Conservation (phyloP, 805 yeast species). For the Pichia rugopelliculosa region DNA sequence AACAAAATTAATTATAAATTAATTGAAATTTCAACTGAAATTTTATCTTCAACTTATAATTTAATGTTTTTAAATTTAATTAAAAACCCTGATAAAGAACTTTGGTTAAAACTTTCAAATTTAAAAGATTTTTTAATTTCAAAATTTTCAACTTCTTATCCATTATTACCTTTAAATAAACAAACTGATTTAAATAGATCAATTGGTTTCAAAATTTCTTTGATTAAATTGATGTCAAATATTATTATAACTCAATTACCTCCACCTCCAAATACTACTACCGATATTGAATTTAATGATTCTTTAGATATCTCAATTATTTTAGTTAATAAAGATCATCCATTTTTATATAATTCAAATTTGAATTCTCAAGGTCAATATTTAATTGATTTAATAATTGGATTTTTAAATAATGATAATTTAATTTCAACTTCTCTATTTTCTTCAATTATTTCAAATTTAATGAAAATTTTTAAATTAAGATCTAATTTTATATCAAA, state of each 20-base stretch:
- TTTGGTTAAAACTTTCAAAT: constrained; percentile 50
- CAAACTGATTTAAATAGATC: constrained; percentile 46
- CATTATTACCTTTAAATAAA: constrained; percentile 40
- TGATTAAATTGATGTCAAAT: constrained; percentile 64
- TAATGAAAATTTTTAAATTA: constrained; percentile 54
- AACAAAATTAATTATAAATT: constrained; percentile 17
- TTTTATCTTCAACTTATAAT: constrained; percentile 34
- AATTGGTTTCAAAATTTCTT: constrained; percentile 55
- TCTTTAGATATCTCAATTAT: constrained; percentile 36
- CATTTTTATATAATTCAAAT: constrained; percentile 42
- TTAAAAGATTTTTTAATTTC: constrained; percentile 54
- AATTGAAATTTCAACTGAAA: constrained; percentile 27
- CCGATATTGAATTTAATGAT: neutral
- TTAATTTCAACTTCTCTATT: constrained; percentile 49
- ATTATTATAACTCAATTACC: constrained; percentile 49
- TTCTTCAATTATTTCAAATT: constrained; percentile 60
- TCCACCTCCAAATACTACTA: constrained; percentile 28
- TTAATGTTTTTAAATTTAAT: constrained; percentile 39
- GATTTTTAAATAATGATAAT: constrained; percentile 47
- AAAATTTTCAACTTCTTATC: constrained; percentile 53
- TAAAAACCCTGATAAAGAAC: constrained; percentile 37
- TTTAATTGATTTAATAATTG: constrained; percentile 58
- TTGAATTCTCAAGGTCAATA: constrained; percentile 68
- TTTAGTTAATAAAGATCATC: constrained; percentile 50
- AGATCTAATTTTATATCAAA: constrained; percentile 52